Evolutionary conservation across 2,329 filamentous ascomycete species (phyloP).

Genomic region (Xylariaceae sp.): DNA sequence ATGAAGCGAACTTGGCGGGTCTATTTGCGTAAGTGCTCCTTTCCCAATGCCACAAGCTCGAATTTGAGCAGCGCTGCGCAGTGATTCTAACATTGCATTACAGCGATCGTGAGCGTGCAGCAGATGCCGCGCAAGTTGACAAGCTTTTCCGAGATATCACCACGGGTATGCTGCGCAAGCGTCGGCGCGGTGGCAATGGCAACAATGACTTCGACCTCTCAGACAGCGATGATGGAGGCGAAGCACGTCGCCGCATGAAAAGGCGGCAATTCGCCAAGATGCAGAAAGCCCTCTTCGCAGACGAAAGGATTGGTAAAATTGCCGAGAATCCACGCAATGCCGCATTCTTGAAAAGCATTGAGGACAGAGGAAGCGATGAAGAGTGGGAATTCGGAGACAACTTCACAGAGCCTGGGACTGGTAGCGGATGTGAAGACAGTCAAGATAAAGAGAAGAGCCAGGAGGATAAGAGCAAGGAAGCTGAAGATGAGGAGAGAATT

Average conservation of each 20-base stretch:
- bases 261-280: conserved; percentile 86
- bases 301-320: conserved; percentile 88
- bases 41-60: not conserved
- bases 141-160: conserved; percentile 92
- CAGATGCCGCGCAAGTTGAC: conserved; percentile 82
- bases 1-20: conserved; percentile 78
- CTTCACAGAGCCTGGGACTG: conserved; percentile 36
- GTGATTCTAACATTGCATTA: too few species aligned
- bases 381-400: conserved; percentile 71
- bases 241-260: conserved; percentile 74
- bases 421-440: conserved; percentile 31
- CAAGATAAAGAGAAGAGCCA: conserved; percentile 29
- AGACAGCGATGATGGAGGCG: conserved; percentile 84
- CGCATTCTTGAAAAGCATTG: conserved; percentile 86
- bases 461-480: not conserved
- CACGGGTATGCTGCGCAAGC: conserved; percentile 80
- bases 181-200: conserved; percentile 45
- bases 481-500: conserved; percentile 29
- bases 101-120: conserved; percentile 69
- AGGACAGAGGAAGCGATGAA: conserved; percentile 73
- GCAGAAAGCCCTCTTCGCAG: conserved; percentile 80
- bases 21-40: conserved; percentile 72
- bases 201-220: conserved; percentile 75
- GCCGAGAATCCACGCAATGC: conserved; percentile 83
- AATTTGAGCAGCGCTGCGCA: not conserved